phyloP scores from a whole-genome alignment of 176 grass and related monocot species.

The Oryza punctata region DNA sequence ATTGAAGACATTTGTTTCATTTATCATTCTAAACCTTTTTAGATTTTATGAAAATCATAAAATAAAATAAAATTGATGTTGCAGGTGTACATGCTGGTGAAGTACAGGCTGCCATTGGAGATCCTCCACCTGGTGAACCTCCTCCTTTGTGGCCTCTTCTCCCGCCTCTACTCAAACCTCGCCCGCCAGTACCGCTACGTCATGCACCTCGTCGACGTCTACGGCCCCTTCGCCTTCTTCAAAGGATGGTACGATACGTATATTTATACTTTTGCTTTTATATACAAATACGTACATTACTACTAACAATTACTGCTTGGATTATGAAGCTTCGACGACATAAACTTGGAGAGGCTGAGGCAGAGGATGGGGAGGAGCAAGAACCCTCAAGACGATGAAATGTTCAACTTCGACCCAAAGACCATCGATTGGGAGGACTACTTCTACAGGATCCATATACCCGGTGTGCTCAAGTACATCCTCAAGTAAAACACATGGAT shows the following conservation, averaged over 20 bases:
- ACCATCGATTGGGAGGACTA: conserved; percentile 56
- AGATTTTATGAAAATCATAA: too few relatives aligned
- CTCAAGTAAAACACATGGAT: conserved; percentile 44
- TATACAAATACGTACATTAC: not conserved
- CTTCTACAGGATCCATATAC: conserved; percentile 62
- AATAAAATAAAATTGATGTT: too few relatives aligned
- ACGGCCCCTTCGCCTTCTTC: conserved; percentile 72
- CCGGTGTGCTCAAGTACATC: conserved; percentile 60
- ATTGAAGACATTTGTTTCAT: too few relatives aligned
- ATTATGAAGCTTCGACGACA: conserved; percentile 58
- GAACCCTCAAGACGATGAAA: not conserved
- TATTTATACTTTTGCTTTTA: too few relatives aligned
- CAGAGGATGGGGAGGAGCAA: conserved; percentile 35
- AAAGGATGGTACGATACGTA: conserved; percentile 52
- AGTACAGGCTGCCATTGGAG: conserved; percentile 73
- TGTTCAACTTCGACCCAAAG: conserved; percentile 62
- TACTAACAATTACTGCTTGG: not conserved
- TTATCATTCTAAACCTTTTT: too few relatives aligned
- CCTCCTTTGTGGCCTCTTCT: conserved; percentile 45
- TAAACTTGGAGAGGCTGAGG: conserved; percentile 61
- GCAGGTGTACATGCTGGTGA: conserved; percentile 59
- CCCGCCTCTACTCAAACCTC: conserved; percentile 43
- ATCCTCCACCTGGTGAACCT: conserved; percentile 52
- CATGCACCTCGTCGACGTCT: conserved; percentile 70
- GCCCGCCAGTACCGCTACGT: conserved; percentile 57